Percentiles rank a stretch among this genome's conserved stretches.
Evolutionary conservation across 176 grass and related monocot genomes (phyloP).

Genomic region (Rhynchospora pubera): DNA sequence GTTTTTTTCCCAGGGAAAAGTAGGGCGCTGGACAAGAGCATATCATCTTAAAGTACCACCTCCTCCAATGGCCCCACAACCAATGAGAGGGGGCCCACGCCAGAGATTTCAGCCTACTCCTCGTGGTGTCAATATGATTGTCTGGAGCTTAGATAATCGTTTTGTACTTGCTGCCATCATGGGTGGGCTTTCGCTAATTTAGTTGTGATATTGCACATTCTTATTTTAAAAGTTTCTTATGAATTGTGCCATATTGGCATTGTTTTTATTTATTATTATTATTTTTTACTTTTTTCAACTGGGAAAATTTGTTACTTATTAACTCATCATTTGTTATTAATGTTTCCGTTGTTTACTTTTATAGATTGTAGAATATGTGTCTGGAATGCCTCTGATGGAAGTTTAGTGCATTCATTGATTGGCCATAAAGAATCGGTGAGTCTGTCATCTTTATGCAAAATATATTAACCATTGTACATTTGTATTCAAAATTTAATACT

Average conservation of each 20-base stretch:
- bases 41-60: conserved; percentile 99
- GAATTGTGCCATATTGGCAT: not conserved
- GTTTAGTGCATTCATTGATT: conserved; percentile 94
- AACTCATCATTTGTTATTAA: not conserved
- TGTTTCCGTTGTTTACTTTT: conserved; percentile 7
- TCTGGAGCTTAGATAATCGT: conserved; percentile 98
- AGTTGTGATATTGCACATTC: conserved; percentile 19
- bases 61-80: conserved; percentile 91
- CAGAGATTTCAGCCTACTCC: conserved; percentile 95
- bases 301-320: not conserved
- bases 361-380: conserved; percentile 99
- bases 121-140: conserved; percentile 99
- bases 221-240: not conserved
- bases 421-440: conserved; percentile 93
- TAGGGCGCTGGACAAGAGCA: conserved; percentile 92
- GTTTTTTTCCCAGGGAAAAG: conserved; percentile 60
- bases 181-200: conserved; percentile 44
- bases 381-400: conserved; percentile 99
- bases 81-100: conserved; percentile 72
- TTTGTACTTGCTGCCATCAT: conserved; percentile 99
- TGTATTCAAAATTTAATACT: not conserved
- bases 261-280: conserved; percentile 2
- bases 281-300: not conserved
- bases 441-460: conserved; percentile 1
- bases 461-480: not conserved